A percentile compares a stretch with the other conserved stretches of the same genome.
phyloP scores from a whole-genome alignment of 2,329 filamentous ascomycete species.

The Akanthomyces lecanii region DNA sequence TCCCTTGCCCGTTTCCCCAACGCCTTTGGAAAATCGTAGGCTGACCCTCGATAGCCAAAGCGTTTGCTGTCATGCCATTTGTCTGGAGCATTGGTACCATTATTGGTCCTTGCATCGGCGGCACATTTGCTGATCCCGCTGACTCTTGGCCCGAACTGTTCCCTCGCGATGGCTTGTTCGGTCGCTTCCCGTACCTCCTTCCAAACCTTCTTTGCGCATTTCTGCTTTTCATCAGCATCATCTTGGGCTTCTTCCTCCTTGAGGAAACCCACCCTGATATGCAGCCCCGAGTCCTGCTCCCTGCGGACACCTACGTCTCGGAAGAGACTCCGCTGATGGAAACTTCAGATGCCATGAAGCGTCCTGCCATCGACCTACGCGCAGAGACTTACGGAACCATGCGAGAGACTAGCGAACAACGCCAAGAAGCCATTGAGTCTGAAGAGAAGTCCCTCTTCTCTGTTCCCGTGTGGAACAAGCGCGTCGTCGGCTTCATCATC shows the following conservation, averaged over 20 bases:
- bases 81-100: slow-evolving; percentile 91
- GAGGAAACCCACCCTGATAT: slow-evolving; percentile 87
- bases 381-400: slow-evolving; percentile 80
- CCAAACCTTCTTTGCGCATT: slow-evolving; percentile 81
- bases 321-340: slow-evolving; percentile 72
- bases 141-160: slow-evolving; percentile 69
- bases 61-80: slow-evolving; percentile 90
- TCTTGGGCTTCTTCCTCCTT: slow-evolving; percentile 74
- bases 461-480: slow-evolving; percentile 48
- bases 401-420: slow-evolving; percentile 40
- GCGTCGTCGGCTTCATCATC: slow-evolving; percentile 71
- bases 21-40: neutral
- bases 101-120: slow-evolving; percentile 82
- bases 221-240: slow-evolving; percentile 72
- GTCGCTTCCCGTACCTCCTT: slow-evolving; percentile 77
- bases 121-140: slow-evolving; percentile 76
- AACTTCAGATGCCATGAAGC: slow-evolving; percentile 69
- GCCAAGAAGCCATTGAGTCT: slow-evolving; percentile 37
- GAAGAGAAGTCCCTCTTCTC: slow-evolving; percentile 32
- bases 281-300: slow-evolving; percentile 50
- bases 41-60: slow-evolving; percentile 55
- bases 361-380: slow-evolving; percentile 67
- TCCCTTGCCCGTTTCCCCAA: neutral
- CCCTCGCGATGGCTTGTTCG: slow-evolving; percentile 64
- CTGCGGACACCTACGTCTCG: slow-evolving; percentile 48